Base-by-base conservation (phyloP, 192 early-diverging fungal species). In the Pilobolus umbonatus region DNA sequence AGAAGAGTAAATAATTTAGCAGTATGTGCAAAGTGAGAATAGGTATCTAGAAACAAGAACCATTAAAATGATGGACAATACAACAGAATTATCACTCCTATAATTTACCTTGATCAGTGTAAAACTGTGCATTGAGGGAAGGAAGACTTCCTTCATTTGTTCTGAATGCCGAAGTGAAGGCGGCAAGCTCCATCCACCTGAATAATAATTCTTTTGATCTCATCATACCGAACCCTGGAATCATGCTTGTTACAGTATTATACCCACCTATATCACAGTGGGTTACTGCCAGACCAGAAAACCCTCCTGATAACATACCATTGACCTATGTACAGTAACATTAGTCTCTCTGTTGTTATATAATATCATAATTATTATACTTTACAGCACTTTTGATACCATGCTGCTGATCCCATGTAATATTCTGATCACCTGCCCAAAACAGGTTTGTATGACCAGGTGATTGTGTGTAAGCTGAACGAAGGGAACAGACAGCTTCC, bases 331-430 rank as follows among this genome's bases (percentile, higher is more conserved):
- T 17, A 30, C 28, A 52, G 14, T 34, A n/a, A 42, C 26, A 35
- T 29, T 2, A 47, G 14, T 48, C 14, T 47, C 21, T n/a, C 10
- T 34, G 2, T n/a, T 14, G 24, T 24, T 9, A 32, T 22, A 14
- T 2, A 9, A 42, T 14, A 32, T 11, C 6, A 28, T 11, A 8
- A 25, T 15, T 29, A 11, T 11, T 26, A 38, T 49, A 24, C 52
- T 60, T 63, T 54, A 75, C 74, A 7, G 70, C 69, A 38, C 61
- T 65, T 34, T 74, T 75, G 11, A 75, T 74, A 28, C 74, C 74
- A 49, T 74, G 61, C 31, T 68, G 35, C 24, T 58, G 29, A 60
- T 75, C 72, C 74, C 74, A 75, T 12, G 71, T 61, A 19, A 68
- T 67, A 31, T 64, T 64, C 38, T 74, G 74, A 38, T 74, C 72